Evolutionary conservation across 331 rosid genomes (phyloP).

Genomic region (Telfairia occidentalis): DNA sequence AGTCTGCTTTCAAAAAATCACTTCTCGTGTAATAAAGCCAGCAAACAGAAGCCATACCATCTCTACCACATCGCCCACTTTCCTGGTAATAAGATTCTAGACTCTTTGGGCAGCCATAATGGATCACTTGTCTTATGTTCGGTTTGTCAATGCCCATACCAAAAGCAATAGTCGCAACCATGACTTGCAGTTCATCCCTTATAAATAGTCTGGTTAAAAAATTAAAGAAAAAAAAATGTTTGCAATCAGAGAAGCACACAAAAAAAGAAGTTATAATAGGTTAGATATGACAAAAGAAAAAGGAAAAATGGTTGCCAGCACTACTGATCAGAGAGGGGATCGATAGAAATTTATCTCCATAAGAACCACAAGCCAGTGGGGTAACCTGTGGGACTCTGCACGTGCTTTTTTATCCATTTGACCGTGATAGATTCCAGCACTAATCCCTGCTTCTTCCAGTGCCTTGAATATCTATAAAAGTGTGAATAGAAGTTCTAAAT

Average conservation of each 20-base stretch:
- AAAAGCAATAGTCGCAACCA: conserved; percentile 94
- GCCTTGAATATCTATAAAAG: conserved; percentile 45
- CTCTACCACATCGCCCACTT: conserved; percentile 94
- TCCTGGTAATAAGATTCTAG: conserved; percentile 84
- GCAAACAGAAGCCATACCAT: conserved; percentile 82
- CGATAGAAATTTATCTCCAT: not conserved
- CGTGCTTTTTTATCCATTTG: conserved; percentile 62
- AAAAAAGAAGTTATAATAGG: not conserved
- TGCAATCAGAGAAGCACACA: not conserved
- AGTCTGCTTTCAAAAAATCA: conserved; percentile 56
- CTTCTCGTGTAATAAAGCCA: conserved; percentile 88
- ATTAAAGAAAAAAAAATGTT: not conserved
- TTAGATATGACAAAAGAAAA: not conserved
- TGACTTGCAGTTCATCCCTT: conserved; percentile 64
- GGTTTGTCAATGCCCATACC: conserved; percentile 99
- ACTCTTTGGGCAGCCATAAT: conserved; percentile 91
- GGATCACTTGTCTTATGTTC: conserved; percentile 78
- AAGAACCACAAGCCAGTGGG: not conserved
- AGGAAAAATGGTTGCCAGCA: not conserved
- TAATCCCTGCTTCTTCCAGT: conserved; percentile 52
- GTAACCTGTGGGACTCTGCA: conserved; percentile 77
- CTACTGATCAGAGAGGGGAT: not conserved
- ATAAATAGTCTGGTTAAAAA: conserved; percentile 52
- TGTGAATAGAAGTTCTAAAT: not conserved
- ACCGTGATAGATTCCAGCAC: conserved; percentile 69